Evolutionary conservation across 2,329 filamentous ascomycete species (phyloP).

Genomic region (Aureobasidium leucospermi): DNA sequence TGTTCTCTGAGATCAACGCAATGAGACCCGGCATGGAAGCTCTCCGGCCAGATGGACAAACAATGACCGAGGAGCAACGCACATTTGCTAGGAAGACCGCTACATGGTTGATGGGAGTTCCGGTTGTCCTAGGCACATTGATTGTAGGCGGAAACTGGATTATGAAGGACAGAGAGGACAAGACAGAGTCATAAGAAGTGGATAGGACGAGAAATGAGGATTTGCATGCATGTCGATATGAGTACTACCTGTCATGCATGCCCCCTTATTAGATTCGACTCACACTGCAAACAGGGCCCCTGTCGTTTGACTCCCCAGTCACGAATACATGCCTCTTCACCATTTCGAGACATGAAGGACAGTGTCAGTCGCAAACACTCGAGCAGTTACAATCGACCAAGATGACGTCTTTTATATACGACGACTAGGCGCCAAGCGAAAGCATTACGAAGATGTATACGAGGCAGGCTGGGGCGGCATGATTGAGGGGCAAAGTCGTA

Average conservation of each 20-base stretch:
- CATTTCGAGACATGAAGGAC: background rate
- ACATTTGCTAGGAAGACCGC: slow-evolving; percentile 18
- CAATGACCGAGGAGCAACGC: slow-evolving; percentile 24
- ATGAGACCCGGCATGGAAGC: slow-evolving; percentile 24
- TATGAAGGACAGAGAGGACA: background rate
- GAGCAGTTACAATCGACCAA: background rate
- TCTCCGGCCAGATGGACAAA: slow-evolving; percentile 20
- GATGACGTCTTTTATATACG: slow-evolving; percentile 3
- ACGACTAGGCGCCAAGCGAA: background rate
- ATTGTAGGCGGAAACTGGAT: slow-evolving; percentile 16
- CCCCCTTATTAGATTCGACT: background rate
- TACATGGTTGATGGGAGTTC: slow-evolving; percentile 19
- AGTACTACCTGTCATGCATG: slow-evolving; percentile 3
- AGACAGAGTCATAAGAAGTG: background rate
- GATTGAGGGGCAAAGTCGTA: background rate
- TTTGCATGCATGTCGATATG: background rate
- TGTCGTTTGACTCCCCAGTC: background rate
- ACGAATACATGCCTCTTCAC: background rate
- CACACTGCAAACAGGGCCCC: background rate
- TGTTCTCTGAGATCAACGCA: slow-evolving; percentile 24
- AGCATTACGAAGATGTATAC: slow-evolving; percentile 5
- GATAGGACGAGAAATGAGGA: background rate
- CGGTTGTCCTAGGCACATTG: slow-evolving; percentile 17
- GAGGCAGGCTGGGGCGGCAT: background rate
- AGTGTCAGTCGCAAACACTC: background rate